These are phyloP conservation scores for Apiospora pterosperma DNA, from an alignment of 2,329 filamentous ascomycete genomes.

Conservation along the genomic window DNA sequence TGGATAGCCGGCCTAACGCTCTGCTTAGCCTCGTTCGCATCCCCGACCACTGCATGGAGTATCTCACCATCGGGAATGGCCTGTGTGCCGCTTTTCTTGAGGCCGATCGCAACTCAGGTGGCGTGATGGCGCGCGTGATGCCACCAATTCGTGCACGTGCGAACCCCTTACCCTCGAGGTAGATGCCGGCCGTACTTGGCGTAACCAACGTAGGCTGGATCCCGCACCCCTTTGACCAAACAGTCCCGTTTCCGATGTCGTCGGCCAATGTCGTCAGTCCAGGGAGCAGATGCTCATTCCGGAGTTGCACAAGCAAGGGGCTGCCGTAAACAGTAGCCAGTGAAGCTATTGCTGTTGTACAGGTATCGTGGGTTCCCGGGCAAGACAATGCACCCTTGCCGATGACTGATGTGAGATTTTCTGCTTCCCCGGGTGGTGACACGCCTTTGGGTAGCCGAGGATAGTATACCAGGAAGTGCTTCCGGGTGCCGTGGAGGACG, in stretches of 20 bases:
- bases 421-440: background rate
- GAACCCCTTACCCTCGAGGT: constrained; percentile 37
- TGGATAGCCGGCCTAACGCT: constrained; percentile 22
- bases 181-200: constrained; percentile 36
- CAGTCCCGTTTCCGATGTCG: constrained; percentile 45
- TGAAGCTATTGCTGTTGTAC: constrained; percentile 18
- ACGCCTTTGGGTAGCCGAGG: constrained; percentile 6
- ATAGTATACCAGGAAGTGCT: constrained; percentile 29
- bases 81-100: constrained; percentile 34
- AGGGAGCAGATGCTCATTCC: constrained; percentile 45
- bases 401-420: constrained; percentile 36
- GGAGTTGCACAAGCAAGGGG: constrained; percentile 30
- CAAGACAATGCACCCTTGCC: constrained; percentile 38
- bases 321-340: constrained; percentile 12
- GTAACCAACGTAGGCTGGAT: constrained; percentile 29
- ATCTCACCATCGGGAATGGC: constrained; percentile 37
- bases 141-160: constrained; percentile 39
- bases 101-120: constrained; percentile 30
- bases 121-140: constrained; percentile 39
- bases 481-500: constrained; percentile 34
- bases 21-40: constrained; percentile 25
- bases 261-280: constrained; percentile 47
- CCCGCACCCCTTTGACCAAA: constrained; percentile 19
- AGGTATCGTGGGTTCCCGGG: constrained; percentile 26
- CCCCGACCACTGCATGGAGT: constrained; percentile 36